Base-by-base conservation (phyloP, 257 asterid species). In the Plantago elongata region DNA sequence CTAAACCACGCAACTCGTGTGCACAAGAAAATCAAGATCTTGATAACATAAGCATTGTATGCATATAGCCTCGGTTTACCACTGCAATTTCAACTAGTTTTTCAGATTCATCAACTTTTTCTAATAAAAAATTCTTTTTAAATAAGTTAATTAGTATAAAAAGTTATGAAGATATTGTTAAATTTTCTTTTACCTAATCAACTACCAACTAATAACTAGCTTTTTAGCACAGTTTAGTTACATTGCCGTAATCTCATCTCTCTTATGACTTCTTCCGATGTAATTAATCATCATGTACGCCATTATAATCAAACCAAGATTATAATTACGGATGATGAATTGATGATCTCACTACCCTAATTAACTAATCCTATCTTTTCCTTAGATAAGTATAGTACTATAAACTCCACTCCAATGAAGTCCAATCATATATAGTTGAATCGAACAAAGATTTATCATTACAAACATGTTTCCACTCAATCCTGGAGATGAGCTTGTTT, bases 291-390 rank as follows among this genome's bases (percentile, higher is more conserved):
- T 11, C 11, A 18, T 38, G 34, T 54, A 54, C 12, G 14, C 58
- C 12, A 52, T n/a, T 22, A 22, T 22, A 22, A 22, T 43, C 62
- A 43, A 40, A 1, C 59, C 38, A 34, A 15, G n/a, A 22, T 22
- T 22, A 22, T 22, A n/a, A 13, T 11, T 58, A 0, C 63, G 42
- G 63, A 58, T 58, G n/a, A n/a, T n/a, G n/a, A n/a, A n/a, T n/a
- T n/a, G n/a, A n/a, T n/a, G n/a, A n/a, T n/a, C 63, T 58, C 50
- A 57, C 37, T 14, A 17, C 63, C 63, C n/a, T 40, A 38, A 40
- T 13, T 40, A 38, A 58, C 22, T 51, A 42, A 58, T 49, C 63
- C 22, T 9, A 58, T 58, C 63, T 58, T 16, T 14, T 14, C n/a
- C 5, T 58, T 0, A 34, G 4, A 34, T 7, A 34, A 22, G 27